These are phyloP conservation scores for Hyaloscypha finlandica DNA, from an alignment of 495 filamentous ascomycete genomes.

Conservation along the genomic window DNA sequence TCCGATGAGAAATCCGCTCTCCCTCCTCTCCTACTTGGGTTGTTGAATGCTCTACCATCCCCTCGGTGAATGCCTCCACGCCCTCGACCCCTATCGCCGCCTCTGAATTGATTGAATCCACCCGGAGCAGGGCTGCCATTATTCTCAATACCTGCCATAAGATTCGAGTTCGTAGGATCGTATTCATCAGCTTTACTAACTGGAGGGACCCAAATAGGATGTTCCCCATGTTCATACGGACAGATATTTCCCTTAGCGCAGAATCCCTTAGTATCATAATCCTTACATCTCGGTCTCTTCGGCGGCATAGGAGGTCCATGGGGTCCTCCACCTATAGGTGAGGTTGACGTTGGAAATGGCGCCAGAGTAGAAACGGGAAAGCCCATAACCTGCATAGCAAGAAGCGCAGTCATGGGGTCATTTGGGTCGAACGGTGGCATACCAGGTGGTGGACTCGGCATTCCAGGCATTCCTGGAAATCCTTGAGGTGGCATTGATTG, in stretches of 20 bases:
- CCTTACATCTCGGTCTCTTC: slow-evolving; percentile 66
- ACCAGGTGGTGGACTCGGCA: slow-evolving; percentile 33
- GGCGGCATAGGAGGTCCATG: slow-evolving; percentile 23
- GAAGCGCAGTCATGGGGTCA: slow-evolving; percentile 68
- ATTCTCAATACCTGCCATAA: slow-evolving; percentile 38
- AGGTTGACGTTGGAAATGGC: slow-evolving; percentile 38
- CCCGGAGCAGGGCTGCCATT: slow-evolving; percentile 5
- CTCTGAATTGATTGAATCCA: slow-evolving; percentile 23
- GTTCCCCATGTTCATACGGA: slow-evolving; percentile 77
- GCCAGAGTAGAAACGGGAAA: slow-evolving; percentile 60
- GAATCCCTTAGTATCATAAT: slow-evolving; percentile 87
- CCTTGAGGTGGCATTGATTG: slow-evolving; percentile 10
- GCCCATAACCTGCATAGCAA: slow-evolving; percentile 70
- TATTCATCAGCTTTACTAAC: slow-evolving; percentile 66
- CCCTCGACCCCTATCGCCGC: slow-evolving; percentile 32
- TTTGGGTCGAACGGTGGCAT: slow-evolving; percentile 55
- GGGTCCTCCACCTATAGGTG: slow-evolving; percentile 24
- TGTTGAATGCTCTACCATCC: slow-evolving; percentile 15
- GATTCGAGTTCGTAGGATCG: slow-evolving; percentile 71
- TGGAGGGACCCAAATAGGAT: slow-evolving; percentile 54
- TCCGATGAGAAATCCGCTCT: slow-evolving; percentile 71
- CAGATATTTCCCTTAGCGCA: slow-evolving; percentile 78
- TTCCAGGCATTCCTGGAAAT: slow-evolving; percentile 22
- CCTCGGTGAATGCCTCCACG: slow-evolving; percentile 26
- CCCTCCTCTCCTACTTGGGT: slow-evolving; percentile 23